These are phyloP conservation scores for Akanthomyces muscarius DNA, from an alignment of 2,329 filamentous ascomycete species.

Conservation along the genomic window DNA sequence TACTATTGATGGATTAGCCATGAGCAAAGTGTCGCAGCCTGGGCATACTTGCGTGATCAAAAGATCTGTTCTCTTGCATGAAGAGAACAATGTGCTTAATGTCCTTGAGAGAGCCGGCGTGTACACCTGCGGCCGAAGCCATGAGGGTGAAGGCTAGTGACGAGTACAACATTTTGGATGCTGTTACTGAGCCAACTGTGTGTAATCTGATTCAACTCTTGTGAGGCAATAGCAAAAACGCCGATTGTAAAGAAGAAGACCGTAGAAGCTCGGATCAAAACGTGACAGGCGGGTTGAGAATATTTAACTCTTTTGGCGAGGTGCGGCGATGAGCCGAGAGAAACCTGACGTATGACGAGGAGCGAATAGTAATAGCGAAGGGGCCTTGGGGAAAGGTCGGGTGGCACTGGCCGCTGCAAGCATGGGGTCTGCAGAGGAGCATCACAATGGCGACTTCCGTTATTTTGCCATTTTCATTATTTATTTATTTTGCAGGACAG, in stretches of 20 bases:
- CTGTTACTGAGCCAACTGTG: background rate
- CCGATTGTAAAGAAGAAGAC: background rate
- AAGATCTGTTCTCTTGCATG: constrained; percentile 45
- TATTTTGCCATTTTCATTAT: background rate
- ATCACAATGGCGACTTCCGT: background rate
- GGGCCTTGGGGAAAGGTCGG: background rate
- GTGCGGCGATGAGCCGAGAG: constrained; percentile 8
- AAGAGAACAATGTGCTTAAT: constrained; percentile 56
- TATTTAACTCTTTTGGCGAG: constrained; percentile 13
- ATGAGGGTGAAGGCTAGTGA: constrained; percentile 16
- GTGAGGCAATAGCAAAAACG: background rate
- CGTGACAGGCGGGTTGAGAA: background rate
- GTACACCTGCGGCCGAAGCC: constrained; percentile 21
- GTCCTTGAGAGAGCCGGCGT: constrained; percentile 41
- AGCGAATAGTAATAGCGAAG: constrained; percentile 5
- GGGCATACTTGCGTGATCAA: constrained; percentile 29
- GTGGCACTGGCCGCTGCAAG: constrained; percentile 3
- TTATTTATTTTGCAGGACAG: background rate
- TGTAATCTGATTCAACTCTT: background rate
- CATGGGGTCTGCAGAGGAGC: background rate
- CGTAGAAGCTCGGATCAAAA: background rate
- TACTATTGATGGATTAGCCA: constrained; percentile 34
- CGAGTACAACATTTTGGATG: constrained; percentile 14
- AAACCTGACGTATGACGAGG: constrained; percentile 10
- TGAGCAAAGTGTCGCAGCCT: background rate